phyloP scores from a whole-genome alignment of 352 stramenopile species.

The Phytopythium delawarense region DNA sequence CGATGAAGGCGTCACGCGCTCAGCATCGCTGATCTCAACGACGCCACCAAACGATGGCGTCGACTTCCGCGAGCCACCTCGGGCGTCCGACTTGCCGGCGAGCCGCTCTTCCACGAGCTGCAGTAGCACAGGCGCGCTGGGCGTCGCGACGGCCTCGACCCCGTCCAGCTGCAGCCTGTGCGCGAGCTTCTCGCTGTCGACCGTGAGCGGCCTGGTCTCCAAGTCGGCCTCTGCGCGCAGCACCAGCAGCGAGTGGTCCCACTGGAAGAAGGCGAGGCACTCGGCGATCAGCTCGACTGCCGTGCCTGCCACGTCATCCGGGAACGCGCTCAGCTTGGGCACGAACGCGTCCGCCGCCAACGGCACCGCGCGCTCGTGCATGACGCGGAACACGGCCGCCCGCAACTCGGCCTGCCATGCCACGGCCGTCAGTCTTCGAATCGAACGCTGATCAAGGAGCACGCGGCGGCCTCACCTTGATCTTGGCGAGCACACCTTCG shows the following conservation, averaged over 20 bases:
- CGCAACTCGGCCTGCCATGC: conserved; percentile 51
- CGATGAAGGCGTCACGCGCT: not conserved
- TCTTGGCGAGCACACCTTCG: conserved; percentile 64
- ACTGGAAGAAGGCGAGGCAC: conserved; percentile 53
- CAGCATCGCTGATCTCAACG: not conserved
- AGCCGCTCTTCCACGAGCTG: conserved; percentile 21
- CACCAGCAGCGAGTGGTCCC: conserved; percentile 50
- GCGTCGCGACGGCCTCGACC: not conserved
- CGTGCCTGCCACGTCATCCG: conserved; percentile 18
- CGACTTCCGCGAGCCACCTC: not conserved
- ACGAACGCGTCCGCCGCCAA: conserved; percentile 8
- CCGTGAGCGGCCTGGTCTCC: conserved; percentile 11
- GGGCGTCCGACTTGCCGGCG: not conserved
- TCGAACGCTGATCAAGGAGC: not conserved
- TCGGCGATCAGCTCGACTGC: conserved; percentile 54
- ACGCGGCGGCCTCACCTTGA: conserved; percentile 40
- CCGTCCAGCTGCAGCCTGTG: conserved; percentile 18
- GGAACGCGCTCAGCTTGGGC: conserved; percentile 26
- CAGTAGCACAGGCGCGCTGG: conserved; percentile 22
- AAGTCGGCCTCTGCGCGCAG: conserved; percentile 40
- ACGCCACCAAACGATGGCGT: not conserved
- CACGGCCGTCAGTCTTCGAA: not conserved
- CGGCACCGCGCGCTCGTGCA: conserved; percentile 36
- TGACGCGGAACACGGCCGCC: conserved; percentile 71
- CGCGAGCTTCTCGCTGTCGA: conserved; percentile 5